Conservation (phyloP, 768 basidiomycete species). For the Agrocybe praecox region DNA sequence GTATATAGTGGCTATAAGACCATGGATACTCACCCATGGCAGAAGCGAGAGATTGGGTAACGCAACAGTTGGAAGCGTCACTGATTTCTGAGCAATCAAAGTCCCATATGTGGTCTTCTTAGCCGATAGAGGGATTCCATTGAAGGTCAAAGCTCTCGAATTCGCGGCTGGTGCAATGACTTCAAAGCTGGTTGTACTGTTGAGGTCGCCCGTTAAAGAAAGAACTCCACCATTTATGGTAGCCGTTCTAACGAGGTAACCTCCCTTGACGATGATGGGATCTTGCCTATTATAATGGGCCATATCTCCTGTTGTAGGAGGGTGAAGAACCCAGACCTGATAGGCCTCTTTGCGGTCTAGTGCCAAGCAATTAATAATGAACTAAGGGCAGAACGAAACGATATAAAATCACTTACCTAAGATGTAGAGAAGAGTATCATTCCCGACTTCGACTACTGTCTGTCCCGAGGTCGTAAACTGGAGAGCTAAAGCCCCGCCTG, state of each 20-base stretch:
- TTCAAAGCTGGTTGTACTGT: conserved; percentile 44
- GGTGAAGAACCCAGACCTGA: conserved; percentile 53
- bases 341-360: conserved; percentile 51
- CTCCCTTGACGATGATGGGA: conserved; percentile 51
- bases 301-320: conserved; percentile 37
- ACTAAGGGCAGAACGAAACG: background rate
- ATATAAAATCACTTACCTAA: conserved; percentile 39
- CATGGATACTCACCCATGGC: conserved; percentile 33
- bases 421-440: conserved; percentile 40
- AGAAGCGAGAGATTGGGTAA: conserved; percentile 36
- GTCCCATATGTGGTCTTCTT: conserved; percentile 45
- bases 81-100: conserved; percentile 31
- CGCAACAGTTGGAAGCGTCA: conserved; percentile 32
- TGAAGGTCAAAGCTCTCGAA: conserved; percentile 43
- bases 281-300: conserved; percentile 39
- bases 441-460: conserved; percentile 46
- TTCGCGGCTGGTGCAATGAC: conserved; percentile 45
- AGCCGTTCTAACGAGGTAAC: conserved; percentile 47
- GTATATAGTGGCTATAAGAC: background rate
- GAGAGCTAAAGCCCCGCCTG: conserved; percentile 38
- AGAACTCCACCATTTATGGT: conserved; percentile 35
- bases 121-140: conserved; percentile 34
- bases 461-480: conserved; percentile 52
- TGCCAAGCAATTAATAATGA: background rate
- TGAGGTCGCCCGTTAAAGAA: conserved; percentile 46